A percentile compares a stretch with the other conserved stretches of the same genome.
Evolutionary conservation across 2,329 filamentous ascomycete genomes (phyloP).

Genomic region (Colletotrichum spaethianum): DNA sequence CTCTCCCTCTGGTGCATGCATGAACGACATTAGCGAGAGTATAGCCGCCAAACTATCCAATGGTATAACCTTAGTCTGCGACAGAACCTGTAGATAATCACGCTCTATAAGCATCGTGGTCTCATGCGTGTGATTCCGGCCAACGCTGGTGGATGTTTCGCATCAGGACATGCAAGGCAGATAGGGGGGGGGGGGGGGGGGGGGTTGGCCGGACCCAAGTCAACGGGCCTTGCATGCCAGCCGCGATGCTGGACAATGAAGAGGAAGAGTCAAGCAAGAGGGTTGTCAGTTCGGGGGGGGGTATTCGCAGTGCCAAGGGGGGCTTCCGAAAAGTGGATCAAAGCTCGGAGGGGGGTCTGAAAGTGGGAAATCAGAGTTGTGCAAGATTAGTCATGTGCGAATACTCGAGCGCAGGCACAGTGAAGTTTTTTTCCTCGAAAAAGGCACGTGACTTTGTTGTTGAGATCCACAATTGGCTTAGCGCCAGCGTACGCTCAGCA

Average conservation of each 20-base stretch:
- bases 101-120: neutral
- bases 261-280: neutral
- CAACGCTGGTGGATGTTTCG: slow-evolving; percentile 9
- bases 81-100: neutral
- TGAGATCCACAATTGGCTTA: too few species aligned
- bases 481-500: too few species aligned
- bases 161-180: slow-evolving; percentile 10
- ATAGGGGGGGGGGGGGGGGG: neutral
- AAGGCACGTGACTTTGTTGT: too few species aligned
- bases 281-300: too few species aligned
- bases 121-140: neutral
- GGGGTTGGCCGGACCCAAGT: slow-evolving; percentile 10
- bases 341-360: too few species aligned
- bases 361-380: too few species aligned
- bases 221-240: slow-evolving; percentile 1
- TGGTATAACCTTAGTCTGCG: neutral
- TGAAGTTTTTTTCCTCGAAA: too few species aligned
- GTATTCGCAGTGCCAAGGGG: too few species aligned
- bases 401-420: too few species aligned
- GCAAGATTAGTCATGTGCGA: too few species aligned
- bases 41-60: neutral
- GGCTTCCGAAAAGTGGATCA: too few species aligned
- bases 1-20: slow-evolving; percentile 22
- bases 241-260: neutral
- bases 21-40: slow-evolving; percentile 17